phyloP scores from a whole-genome alignment of 2,329 filamentous ascomycete species.

The Dothistroma septosporum region DNA sequence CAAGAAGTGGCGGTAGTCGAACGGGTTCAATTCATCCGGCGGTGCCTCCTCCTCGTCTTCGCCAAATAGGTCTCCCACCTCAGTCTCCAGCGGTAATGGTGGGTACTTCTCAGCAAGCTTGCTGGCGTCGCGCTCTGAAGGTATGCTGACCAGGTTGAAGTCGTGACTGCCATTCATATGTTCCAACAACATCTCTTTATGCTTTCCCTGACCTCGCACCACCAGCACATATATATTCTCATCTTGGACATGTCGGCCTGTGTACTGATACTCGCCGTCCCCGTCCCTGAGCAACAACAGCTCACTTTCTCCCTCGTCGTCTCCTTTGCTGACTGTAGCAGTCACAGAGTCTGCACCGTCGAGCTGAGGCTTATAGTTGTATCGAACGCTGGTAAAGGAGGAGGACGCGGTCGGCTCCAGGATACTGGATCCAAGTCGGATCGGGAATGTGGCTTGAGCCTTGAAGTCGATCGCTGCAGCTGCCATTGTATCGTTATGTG shows the following conservation, averaged over 20 bases:
- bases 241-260: constrained; percentile 42
- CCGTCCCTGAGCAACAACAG: constrained; percentile 28
- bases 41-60: constrained; percentile 36
- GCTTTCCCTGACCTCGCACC: constrained; percentile 23
- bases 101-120: constrained; percentile 63
- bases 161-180: constrained; percentile 75
- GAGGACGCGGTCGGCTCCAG: constrained; percentile 13
- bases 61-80: constrained; percentile 28
- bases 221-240: constrained; percentile 65
- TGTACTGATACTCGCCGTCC: constrained; percentile 37
- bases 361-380: constrained; percentile 45
- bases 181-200: constrained; percentile 54
- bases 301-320: constrained; percentile 12
- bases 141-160: constrained; percentile 75
- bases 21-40: constrained; percentile 45
- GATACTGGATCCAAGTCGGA: constrained; percentile 32
- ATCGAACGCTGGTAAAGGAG: constrained; percentile 27
- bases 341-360: constrained; percentile 21
- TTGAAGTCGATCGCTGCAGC: constrained; percentile 29
- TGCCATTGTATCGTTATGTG: constrained; percentile 15
- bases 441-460: constrained; percentile 24
- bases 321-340: constrained; percentile 27
- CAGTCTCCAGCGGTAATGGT: constrained; percentile 41
- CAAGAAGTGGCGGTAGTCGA: constrained; percentile 49
- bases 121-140: constrained; percentile 59